Evolutionary conservation across 495 filamentous ascomycete species (phyloP).

Genomic region (Cenococcum geophilum): DNA sequence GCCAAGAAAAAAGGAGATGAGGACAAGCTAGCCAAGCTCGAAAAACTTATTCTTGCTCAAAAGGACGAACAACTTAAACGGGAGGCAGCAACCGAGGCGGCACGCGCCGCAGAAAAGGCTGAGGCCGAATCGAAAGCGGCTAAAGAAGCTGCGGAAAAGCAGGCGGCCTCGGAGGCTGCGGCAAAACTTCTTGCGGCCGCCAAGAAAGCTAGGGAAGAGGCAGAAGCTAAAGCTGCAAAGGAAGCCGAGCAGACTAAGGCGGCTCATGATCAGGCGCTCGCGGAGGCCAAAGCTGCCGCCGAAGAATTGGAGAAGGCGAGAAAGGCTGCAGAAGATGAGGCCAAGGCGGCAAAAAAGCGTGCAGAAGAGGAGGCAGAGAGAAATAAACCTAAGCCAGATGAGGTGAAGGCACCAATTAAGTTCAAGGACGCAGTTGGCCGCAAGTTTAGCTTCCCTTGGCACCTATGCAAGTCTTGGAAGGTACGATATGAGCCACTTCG

Average conservation of each 20-base stretch:
- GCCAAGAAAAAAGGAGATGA: slow-evolving; percentile 32
- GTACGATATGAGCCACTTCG: slow-evolving; percentile 44
- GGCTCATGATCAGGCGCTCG: slow-evolving; percentile 23
- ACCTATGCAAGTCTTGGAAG: slow-evolving; percentile 73
- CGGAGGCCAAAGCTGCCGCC: slow-evolving; percentile 30
- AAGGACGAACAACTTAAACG: slow-evolving; percentile 34
- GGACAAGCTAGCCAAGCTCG: slow-evolving; percentile 32
- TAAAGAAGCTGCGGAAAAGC: slow-evolving; percentile 39
- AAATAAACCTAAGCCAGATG: slow-evolving; percentile 40
- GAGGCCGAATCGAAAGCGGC: slow-evolving; percentile 37
- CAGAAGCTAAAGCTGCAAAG: slow-evolving; percentile 44
- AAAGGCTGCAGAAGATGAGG: slow-evolving; percentile 31
- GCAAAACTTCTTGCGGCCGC: slow-evolving; percentile 27
- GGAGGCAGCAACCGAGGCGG: slow-evolving; percentile 30
- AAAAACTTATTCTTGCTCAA: slow-evolving; percentile 36
- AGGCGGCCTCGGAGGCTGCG: slow-evolving; percentile 40
- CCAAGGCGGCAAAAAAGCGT: slow-evolving; percentile 41
- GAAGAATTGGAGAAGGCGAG: slow-evolving; percentile 29
- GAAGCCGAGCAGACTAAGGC: slow-evolving; percentile 29
- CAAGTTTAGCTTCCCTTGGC: slow-evolving; percentile 80
- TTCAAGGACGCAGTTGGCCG: slow-evolving; percentile 83
- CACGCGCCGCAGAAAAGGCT: slow-evolving; percentile 37
- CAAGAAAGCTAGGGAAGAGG: slow-evolving; percentile 35
- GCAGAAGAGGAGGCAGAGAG: slow-evolving; percentile 48
- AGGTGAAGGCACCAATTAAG: slow-evolving; percentile 54